Conservation (phyloP, 305 asterid genomes). For the Fraxinus sp. region DNA sequence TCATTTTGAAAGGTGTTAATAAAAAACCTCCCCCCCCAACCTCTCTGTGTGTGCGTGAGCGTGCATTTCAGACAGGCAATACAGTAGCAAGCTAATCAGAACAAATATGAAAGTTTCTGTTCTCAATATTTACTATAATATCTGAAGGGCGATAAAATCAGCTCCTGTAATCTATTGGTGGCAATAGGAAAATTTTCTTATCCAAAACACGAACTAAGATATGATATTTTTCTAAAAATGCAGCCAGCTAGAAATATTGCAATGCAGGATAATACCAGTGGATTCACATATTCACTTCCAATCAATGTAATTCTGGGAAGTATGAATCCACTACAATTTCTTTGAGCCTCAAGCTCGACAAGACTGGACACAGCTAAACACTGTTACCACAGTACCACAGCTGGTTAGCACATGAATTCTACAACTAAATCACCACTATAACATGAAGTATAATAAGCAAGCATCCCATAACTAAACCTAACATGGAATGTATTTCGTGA, state of each 20-base stretch:
- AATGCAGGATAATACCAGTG: neutral
- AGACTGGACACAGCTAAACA: neutral
- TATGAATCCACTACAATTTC: neutral
- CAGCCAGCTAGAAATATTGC: neutral
- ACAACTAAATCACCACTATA: conserved; percentile 14
- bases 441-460: neutral
- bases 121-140: neutral
- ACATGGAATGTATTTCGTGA: neutral
- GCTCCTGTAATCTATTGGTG: neutral
- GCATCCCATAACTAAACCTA: neutral
- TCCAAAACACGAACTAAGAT: neutral
- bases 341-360: neutral
- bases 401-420: neutral
- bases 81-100: neutral
- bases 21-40: neutral
- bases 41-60: neutral
- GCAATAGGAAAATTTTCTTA: neutral
- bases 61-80: neutral
- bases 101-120: neutral
- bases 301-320: neutral
- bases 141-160: neutral
- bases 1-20: neutral
- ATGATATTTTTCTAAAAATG: neutral
- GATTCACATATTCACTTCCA: neutral
- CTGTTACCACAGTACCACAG: neutral